phyloP scores from a whole-genome alignment of 257 asterid species.

The Solanum bukasovii region DNA sequence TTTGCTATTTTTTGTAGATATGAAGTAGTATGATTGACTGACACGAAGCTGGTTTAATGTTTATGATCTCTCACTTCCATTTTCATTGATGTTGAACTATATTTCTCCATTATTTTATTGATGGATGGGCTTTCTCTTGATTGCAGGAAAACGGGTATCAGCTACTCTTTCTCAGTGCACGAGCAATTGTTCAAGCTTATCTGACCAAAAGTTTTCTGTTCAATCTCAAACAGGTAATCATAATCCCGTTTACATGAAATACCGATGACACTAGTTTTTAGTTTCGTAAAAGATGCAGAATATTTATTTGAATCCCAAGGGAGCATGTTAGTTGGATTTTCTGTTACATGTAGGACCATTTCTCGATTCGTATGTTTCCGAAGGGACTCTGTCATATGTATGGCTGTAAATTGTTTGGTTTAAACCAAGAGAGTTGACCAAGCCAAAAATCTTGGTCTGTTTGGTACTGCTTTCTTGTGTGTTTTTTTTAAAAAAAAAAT shows the following conservation, averaged over 20 bases:
- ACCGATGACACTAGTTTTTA: background rate
- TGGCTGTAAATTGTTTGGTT: background rate
- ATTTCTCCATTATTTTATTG: background rate
- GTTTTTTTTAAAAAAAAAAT: no score
- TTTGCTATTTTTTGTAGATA: background rate
- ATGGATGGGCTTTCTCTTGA: background rate
- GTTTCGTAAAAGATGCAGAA: background rate
- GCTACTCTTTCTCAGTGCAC: conserved; percentile 93
- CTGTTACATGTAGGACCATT: background rate
- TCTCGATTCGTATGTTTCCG: conserved; percentile 7
- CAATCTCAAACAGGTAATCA: conserved; percentile 88
- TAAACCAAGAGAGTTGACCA: background rate
- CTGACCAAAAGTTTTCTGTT: conserved; percentile 77
- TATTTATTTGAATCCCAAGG: background rate
- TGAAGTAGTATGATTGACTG: background rate
- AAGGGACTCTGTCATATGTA: background rate
- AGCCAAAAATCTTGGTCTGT: background rate
- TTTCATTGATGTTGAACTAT: background rate
- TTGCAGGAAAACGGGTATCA: conserved; percentile 94
- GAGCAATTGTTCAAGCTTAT: conserved; percentile 97
- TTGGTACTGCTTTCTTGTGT: background rate
- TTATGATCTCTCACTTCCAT: background rate
- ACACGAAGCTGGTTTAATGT: background rate
- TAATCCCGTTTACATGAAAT: background rate
- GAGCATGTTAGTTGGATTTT: background rate